These are phyloP conservation scores for Fusarium irregulare DNA, from an alignment of 2,329 filamentous ascomycete genomes.

Conservation along the genomic window DNA sequence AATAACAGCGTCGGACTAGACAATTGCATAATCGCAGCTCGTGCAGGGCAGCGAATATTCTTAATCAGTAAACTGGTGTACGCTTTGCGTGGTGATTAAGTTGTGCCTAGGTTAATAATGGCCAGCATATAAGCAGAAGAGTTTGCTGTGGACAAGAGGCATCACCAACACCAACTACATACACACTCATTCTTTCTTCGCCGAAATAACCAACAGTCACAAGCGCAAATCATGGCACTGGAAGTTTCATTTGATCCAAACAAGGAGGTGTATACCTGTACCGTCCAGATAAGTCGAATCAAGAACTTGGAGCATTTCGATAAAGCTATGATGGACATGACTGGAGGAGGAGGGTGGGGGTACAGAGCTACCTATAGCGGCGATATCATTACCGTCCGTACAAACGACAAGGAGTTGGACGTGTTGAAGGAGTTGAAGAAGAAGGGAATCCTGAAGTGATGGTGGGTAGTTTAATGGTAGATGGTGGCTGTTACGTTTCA, in stretches of 20 bases:
- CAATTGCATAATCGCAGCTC: background rate
- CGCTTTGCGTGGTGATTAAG: background rate
- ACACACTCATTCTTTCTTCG: background rate
- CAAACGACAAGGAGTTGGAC: background rate
- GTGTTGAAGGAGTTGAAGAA: background rate
- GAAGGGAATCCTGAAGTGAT: background rate
- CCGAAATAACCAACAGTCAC: background rate
- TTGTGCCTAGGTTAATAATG: background rate
- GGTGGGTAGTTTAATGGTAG: background rate
- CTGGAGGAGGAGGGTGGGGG: background rate
- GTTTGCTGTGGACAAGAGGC: background rate
- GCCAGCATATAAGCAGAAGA: background rate
- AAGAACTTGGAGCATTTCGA: too few species aligned
- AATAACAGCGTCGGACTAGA: rapidly evolving
- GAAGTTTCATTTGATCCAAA: background rate
- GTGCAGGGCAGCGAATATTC: rapidly evolving
- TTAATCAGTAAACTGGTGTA: background rate
- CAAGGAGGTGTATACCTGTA: background rate
- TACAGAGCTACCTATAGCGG: too few species aligned
- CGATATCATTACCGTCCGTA: background rate
- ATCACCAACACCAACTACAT: background rate
- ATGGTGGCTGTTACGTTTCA: too few species aligned
- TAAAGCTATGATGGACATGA: too few species aligned
- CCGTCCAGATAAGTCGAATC: background rate
- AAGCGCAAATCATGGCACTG: background rate